phyloP scores from a whole-genome alignment of 163 green algal species.

The Trebouxiophyceae sp. region DNA sequence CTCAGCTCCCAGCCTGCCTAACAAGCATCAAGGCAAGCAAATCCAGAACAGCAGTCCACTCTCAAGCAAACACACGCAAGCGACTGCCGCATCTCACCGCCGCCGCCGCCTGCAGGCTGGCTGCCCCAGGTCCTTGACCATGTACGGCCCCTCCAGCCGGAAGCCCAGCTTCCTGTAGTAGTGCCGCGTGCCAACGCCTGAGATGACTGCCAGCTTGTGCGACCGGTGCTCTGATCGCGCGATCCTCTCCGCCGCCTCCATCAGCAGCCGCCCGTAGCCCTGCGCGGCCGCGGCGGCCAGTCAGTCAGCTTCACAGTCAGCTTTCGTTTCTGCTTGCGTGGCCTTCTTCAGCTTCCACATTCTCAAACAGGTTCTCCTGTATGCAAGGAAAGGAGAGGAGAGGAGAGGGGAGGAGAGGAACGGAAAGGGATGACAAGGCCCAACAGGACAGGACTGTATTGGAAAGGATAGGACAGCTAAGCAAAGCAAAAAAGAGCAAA shows the following conservation, averaged over 20 bases:
- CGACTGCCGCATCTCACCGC: too few relatives aligned
- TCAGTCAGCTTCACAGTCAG: background rate
- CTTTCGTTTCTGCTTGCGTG: background rate
- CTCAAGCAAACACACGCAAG: too few relatives aligned
- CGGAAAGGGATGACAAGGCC: too few relatives aligned
- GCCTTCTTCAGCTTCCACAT: background rate
- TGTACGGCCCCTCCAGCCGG: conserved; percentile 91
- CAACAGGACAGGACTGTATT: too few relatives aligned
- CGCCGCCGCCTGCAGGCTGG: too few relatives aligned
- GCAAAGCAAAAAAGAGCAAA: background rate
- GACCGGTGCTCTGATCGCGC: conserved; percentile 78
- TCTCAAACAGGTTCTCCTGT: background rate
- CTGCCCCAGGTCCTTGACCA: conserved; percentile 80
- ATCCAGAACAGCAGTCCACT: too few relatives aligned
- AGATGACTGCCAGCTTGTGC: conserved; percentile 89
- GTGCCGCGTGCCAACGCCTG: conserved; percentile 91
- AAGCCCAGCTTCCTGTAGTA: conserved; percentile 94
- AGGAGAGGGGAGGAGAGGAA: background rate
- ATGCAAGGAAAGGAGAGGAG: background rate
- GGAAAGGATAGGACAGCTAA: background rate
- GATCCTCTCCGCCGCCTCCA: conserved; percentile 92
- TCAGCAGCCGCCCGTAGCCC: conserved; percentile 90
- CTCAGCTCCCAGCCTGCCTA: too few relatives aligned
- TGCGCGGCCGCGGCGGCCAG: conserved; percentile 19
- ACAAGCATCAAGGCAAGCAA: too few relatives aligned